Conservation (phyloP, 2,329 filamentous ascomycete genomes). For the Penicillium sp. region DNA sequence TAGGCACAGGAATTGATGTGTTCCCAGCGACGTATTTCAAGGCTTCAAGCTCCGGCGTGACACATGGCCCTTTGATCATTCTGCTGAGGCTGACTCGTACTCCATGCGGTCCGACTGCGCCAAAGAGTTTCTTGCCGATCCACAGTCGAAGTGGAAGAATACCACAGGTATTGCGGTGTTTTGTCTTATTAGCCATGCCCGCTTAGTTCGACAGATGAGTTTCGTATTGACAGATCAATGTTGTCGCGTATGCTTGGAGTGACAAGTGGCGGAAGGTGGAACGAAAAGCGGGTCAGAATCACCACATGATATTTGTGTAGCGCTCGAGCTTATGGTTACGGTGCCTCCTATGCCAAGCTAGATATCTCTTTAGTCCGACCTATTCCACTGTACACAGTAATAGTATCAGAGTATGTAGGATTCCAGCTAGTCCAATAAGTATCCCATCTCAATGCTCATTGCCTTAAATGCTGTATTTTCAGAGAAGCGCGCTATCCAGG, state of each 20-base stretch:
- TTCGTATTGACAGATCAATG: too few relatives aligned
- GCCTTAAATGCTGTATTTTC: background rate
- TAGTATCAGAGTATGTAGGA: background rate
- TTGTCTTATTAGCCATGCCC: background rate
- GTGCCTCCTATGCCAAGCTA: background rate
- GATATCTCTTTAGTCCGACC: background rate
- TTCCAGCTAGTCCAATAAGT: background rate
- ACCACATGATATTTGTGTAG: background rate
- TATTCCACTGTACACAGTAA: background rate
- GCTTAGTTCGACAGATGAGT: background rate
- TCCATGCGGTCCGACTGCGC: background rate
- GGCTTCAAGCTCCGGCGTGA: background rate
- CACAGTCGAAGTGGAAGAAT: background rate
- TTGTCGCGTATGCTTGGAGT: background rate
- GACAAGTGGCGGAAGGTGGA: background rate
- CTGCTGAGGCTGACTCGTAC: background rate
- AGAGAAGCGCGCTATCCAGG: background rate
- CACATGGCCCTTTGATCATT: conserved; percentile 1
- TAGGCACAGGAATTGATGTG: background rate
- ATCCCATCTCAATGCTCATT: background rate
- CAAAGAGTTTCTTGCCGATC: background rate
- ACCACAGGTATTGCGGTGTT: background rate
- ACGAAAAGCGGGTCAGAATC: background rate
- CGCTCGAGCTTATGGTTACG: background rate
- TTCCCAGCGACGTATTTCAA: conserved; percentile 1